These are phyloP conservation scores for Kwoniella sp. DNA, from an alignment of 768 basidiomycete species.

Conservation along the genomic window DNA sequence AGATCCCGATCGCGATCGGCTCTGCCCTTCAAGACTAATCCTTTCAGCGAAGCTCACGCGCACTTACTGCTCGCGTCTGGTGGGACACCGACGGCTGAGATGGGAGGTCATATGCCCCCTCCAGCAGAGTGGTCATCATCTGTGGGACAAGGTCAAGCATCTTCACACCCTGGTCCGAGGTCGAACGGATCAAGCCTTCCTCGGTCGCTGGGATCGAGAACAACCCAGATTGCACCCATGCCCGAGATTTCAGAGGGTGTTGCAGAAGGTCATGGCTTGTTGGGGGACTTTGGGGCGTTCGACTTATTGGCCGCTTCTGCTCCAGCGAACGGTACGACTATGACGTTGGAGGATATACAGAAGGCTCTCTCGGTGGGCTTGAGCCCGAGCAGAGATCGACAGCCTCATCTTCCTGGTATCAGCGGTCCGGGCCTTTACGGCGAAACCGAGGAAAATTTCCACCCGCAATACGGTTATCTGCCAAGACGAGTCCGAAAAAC, in stretches of 20 bases:
- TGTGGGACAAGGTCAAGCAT: conserved; percentile 7
- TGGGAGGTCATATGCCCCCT: conserved; percentile 18
- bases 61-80: conserved; percentile 49
- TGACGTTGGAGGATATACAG: conserved; percentile 18
- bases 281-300: conserved; percentile 24
- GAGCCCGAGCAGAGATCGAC: conserved; percentile 19
- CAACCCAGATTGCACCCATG: conserved; percentile 8
- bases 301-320: conserved; percentile 43
- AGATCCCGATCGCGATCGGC: conserved; percentile 63
- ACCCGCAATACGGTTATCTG: conserved; percentile 59
- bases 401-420: conserved; percentile 47
- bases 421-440: conserved; percentile 49
- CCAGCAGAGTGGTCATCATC: conserved; percentile 6
- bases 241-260: conserved; percentile 8
- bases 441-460: conserved; percentile 53
- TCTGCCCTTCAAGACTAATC: conserved; percentile 54
- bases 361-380: conserved; percentile 25
- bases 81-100: conserved; percentile 17
- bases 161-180: conserved; percentile 1
- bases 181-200: conserved; percentile 15
- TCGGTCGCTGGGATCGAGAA: conserved; percentile 4
- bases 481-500: conserved; percentile 89
- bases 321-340: conserved; percentile 23
- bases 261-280: neutral
- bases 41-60: conserved; percentile 53